Conservation (phyloP, 2,329 filamentous ascomycete species). For the Fusarium citri region DNA sequence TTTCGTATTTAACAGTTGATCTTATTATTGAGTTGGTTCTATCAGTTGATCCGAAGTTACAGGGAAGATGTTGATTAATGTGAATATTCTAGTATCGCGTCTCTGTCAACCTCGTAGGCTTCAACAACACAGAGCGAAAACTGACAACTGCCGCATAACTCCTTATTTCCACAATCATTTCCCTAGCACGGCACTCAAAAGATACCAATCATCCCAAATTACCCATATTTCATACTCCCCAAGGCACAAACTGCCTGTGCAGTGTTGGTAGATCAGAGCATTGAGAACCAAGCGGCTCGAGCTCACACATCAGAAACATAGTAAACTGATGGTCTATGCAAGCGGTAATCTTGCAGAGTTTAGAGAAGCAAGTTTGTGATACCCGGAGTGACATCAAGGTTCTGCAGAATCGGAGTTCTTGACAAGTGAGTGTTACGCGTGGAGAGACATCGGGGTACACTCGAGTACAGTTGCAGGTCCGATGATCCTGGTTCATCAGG, state of each 20-base stretch:
- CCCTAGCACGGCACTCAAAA: no score
- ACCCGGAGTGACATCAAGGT: background rate
- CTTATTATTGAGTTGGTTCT: no score
- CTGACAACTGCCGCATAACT: background rate
- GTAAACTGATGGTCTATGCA: background rate
- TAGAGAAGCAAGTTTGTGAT: background rate
- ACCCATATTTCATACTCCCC: background rate
- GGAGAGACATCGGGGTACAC: slow-evolving; percentile 3
- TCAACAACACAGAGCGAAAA: background rate
- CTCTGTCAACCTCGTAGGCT: background rate
- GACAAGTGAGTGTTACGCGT: slow-evolving; percentile 15
- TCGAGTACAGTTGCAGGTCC: slow-evolving; percentile 2
- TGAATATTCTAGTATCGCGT: background rate
- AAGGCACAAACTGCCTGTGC: background rate
- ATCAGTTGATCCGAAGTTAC: background rate
- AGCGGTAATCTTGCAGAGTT: background rate
- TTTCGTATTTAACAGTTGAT: no score
- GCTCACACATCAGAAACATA: slow-evolving; percentile 3
- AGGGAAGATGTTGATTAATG: background rate
- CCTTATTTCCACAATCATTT: background rate
- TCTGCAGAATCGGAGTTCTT: slow-evolving; percentile 19
- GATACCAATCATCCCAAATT: no score
- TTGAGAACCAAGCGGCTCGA: slow-evolving; percentile 12
- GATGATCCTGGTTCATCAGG: no score
- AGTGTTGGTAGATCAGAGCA: slow-evolving; percentile 4